These are phyloP conservation scores for Stagonosporopsis cucurbitacearum DNA, from an alignment of 2,329 filamentous ascomycete genomes.

Conservation along the genomic window DNA sequence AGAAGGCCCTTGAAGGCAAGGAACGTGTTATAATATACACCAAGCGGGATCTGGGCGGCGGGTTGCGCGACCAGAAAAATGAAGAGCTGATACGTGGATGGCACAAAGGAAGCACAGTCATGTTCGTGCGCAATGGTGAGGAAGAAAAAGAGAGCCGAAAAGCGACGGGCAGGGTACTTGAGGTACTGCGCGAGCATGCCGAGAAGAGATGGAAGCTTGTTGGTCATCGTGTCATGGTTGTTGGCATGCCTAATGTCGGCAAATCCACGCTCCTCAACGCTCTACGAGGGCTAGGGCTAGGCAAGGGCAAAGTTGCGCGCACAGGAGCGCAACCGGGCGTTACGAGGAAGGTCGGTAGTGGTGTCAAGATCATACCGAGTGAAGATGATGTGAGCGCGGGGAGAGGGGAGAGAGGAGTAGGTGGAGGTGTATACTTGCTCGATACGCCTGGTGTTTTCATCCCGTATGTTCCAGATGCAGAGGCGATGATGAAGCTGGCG, in stretches of 20 bases:
- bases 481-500: constrained; percentile 94
- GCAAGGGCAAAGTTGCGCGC: constrained; percentile 72
- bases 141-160: constrained; percentile 29
- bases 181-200: constrained; percentile 61
- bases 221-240: constrained; percentile 83
- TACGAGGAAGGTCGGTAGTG: constrained; percentile 81
- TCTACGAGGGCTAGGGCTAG: constrained; percentile 73
- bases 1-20: constrained; percentile 74
- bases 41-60: constrained; percentile 68
- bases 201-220: constrained; percentile 66
- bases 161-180: constrained; percentile 51
- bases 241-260: constrained; percentile 97
- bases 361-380: constrained; percentile 74
- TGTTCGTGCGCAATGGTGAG: constrained; percentile 57
- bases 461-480: constrained; percentile 83
- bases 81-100: constrained; percentile 61
- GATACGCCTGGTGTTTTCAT: constrained; percentile 97
- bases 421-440: constrained; percentile 76
- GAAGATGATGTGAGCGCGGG: constrained; percentile 54
- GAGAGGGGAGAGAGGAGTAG: constrained; percentile 32
- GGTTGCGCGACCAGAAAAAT: constrained; percentile 41
- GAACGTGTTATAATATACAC: constrained; percentile 88
- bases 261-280: constrained; percentile 95
- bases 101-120: constrained; percentile 59
- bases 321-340: constrained; percentile 90